Conservation (phyloP, 768 basidiomycete species). For the Mycena filopes region DNA sequence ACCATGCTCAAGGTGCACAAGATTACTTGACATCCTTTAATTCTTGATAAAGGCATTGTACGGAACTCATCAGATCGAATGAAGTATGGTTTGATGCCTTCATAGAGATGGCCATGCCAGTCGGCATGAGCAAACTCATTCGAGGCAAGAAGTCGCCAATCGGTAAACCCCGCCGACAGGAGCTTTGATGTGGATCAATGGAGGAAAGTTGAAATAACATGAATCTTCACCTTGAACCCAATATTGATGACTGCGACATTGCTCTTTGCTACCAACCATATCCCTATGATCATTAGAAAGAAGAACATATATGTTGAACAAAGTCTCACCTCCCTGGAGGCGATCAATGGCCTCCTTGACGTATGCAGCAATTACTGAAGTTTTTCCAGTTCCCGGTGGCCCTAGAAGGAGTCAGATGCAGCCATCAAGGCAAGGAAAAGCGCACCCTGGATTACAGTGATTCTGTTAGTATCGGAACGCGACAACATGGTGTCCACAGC, state of each 20-base stretch:
- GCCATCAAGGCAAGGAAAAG: background rate
- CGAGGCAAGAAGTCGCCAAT: constrained; percentile 80
- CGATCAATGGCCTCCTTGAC: constrained; percentile 57
- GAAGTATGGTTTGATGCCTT: constrained; percentile 55
- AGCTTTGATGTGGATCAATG: constrained; percentile 54
- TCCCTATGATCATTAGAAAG: constrained; percentile 47
- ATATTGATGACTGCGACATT: constrained; percentile 93
- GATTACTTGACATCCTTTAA: constrained; percentile 63
- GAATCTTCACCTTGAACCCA: constrained; percentile 47
- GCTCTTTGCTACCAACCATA: constrained; percentile 87
- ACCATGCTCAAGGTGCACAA: constrained; percentile 82
- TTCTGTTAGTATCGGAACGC: constrained; percentile 43
- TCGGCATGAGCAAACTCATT: constrained; percentile 64
- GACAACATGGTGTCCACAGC: constrained; percentile 63
- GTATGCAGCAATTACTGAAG: constrained; percentile 75
- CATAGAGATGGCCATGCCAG: constrained; percentile 88
- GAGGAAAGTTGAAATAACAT: background rate
- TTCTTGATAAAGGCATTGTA: constrained; percentile 29
- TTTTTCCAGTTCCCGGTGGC: constrained; percentile 80
- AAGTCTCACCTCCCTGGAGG: constrained; percentile 34
- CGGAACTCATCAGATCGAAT: constrained; percentile 60
- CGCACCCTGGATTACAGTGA: constrained; percentile 58
- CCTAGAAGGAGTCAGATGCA: constrained; percentile 32
- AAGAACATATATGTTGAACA: background rate
- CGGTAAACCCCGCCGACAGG: constrained; percentile 56